A percentile compares a stretch with the other conserved stretches of the same genome.
Evolutionary conservation across 257 asterid genomes (phyloP).

Genomic region (Gardenia jasminoides): DNA sequence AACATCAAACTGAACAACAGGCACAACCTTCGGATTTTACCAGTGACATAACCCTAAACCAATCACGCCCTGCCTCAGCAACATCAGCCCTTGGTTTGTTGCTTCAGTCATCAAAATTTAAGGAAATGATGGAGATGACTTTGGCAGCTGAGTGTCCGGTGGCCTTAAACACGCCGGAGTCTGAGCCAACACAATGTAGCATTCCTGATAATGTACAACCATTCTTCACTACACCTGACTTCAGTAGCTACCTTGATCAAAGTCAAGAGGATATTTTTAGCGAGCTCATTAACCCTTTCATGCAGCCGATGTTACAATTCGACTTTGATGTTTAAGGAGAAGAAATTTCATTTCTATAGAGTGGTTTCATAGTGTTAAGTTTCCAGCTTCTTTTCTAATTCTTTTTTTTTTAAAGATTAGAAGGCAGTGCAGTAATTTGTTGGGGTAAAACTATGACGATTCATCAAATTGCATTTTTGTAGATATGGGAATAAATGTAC

Average conservation of each 20-base stretch:
- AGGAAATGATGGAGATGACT: slow-evolving; percentile 88
- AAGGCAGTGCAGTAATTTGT: neutral
- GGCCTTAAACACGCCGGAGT: slow-evolving; percentile 11
- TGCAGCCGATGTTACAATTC: slow-evolving; percentile 60
- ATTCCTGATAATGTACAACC: slow-evolving; percentile 56
- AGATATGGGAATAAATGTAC: slow-evolving; percentile 37
- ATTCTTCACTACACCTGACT: slow-evolving; percentile 41
- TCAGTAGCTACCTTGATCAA: slow-evolving; percentile 36
- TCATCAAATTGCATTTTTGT: slow-evolving; percentile 42
- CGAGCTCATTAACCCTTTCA: slow-evolving; percentile 55
- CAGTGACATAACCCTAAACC: slow-evolving; percentile 18
- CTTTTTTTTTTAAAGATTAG: neutral
- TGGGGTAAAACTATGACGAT: neutral
- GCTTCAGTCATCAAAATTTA: slow-evolving; percentile 71
- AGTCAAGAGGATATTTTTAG: slow-evolving; percentile 57
- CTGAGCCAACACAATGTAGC: slow-evolving; percentile 44
- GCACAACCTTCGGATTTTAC: neutral
- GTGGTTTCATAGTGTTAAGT: neutral
- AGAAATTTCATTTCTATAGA: slow-evolving; percentile 24
- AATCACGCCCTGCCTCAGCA: slow-evolving; percentile 39
- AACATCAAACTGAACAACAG: slow-evolving; percentile 9
- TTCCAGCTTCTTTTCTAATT: neutral
- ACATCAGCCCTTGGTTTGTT: slow-evolving; percentile 86
- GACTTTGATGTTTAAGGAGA: slow-evolving; percentile 45
- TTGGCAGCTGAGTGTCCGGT: slow-evolving; percentile 50